phyloP scores from a whole-genome alignment of 768 basidiomycete genomes.

The Trametes cinnabarina region DNA sequence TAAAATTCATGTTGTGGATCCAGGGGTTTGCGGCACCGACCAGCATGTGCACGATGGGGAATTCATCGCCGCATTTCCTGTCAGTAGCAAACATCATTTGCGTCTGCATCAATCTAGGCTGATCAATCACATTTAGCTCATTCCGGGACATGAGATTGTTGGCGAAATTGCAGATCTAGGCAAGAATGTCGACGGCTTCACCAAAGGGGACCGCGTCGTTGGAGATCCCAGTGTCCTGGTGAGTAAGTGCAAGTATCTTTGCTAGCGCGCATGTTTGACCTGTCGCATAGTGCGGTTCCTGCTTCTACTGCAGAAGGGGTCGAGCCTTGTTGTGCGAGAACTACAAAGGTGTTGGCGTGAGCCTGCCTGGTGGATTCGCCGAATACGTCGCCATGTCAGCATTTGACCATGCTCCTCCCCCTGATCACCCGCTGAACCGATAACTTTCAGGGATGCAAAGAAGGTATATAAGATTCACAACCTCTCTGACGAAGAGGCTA shows the following conservation, averaged over 20 bases:
- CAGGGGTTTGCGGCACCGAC: slow-evolving; percentile 71
- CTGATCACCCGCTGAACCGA: neutral
- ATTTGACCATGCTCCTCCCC: neutral
- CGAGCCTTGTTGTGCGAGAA: slow-evolving; percentile 80
- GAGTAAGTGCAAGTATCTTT: too few relatives aligned
- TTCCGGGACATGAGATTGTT: slow-evolving; percentile 75
- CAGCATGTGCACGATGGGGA: slow-evolving; percentile 62
- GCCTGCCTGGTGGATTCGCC: slow-evolving; percentile 82
- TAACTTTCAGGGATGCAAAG: slow-evolving; percentile 49
- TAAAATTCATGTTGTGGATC: neutral
- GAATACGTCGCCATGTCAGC: slow-evolving; percentile 84
- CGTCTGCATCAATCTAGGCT: neutral
- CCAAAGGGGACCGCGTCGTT: slow-evolving; percentile 77
- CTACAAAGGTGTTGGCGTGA: slow-evolving; percentile 81
- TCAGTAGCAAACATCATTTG: slow-evolving; percentile 29
- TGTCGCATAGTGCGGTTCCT: slow-evolving; percentile 82
- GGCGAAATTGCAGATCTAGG: slow-evolving; percentile 73
- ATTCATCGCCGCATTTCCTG: slow-evolving; percentile 70
- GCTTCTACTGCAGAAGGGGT: slow-evolving; percentile 89
- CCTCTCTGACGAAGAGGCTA: slow-evolving; percentile 83
- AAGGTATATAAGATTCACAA: slow-evolving; percentile 89
- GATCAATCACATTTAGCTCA: slow-evolving; percentile 44
- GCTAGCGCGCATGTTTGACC: too few relatives aligned
- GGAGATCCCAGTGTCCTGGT: slow-evolving; percentile 77
- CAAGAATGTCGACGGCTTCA: slow-evolving; percentile 75